phyloP scores from a whole-genome alignment of 768 basidiomycete genomes.

The Hypholoma fasciculare region DNA sequence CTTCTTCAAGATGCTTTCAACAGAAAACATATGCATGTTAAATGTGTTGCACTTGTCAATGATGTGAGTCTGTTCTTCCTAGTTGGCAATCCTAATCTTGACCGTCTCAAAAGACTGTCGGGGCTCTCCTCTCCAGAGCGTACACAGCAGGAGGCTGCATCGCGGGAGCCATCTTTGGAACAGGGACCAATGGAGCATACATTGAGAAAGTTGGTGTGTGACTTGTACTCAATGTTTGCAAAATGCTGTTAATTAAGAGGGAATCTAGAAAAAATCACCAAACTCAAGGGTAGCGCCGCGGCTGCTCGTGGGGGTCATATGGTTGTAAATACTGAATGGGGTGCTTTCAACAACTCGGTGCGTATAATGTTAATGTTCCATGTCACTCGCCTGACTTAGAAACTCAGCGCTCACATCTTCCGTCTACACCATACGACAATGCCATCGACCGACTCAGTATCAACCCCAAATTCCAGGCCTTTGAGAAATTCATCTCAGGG shows the following conservation, averaged over 20 bases:
- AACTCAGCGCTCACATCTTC: slow-evolving; percentile 75
- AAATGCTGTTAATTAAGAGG: not conserved
- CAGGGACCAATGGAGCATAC: slow-evolving; percentile 98
- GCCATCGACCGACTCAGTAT: slow-evolving; percentile 91
- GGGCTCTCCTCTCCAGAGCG: slow-evolving; percentile 88
- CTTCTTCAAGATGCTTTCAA: slow-evolving; percentile 92
- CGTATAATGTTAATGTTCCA: slow-evolving; percentile 20
- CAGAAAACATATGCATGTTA: slow-evolving; percentile 88
- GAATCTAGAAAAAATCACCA: slow-evolving; percentile 67
- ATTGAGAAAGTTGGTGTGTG: slow-evolving; percentile 72
- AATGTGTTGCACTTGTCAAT: slow-evolving; percentile 90
- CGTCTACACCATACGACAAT: slow-evolving; percentile 89
- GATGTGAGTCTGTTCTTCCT: slow-evolving; percentile 57
- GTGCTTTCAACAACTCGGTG: slow-evolving; percentile 93
- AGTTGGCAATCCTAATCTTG: not conserved
- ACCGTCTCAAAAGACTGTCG: slow-evolving; percentile 72
- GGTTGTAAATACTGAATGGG: slow-evolving; percentile 99
- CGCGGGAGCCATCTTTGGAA: slow-evolving; percentile 93
- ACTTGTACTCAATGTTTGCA: not conserved
- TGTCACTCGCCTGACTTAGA: not conserved
- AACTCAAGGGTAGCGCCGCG: slow-evolving; percentile 67
- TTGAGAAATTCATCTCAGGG: slow-evolving; percentile 98
- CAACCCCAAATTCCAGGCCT: slow-evolving; percentile 90
- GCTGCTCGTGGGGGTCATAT: slow-evolving; percentile 70
- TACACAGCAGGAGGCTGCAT: slow-evolving; percentile 93